Evolutionary conservation across 352 stramenopile genomes (phyloP), one percentile per base, ranked within the genome.

Genomic region (Phytophthora cajani): DNA sequence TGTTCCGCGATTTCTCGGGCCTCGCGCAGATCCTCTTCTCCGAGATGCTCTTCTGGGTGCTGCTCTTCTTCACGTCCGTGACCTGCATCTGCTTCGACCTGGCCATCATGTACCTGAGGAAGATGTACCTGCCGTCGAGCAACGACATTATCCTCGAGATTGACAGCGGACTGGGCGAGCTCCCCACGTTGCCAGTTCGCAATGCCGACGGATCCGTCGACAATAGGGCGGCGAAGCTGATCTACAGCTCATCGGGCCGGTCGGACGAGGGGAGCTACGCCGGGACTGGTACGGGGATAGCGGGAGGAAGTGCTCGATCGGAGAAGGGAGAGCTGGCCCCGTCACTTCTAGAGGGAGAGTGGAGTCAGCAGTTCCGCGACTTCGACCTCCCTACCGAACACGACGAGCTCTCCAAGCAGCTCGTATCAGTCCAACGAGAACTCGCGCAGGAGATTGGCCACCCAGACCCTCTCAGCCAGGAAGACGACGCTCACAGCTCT

Each of bases 121-220:
- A 92, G 62, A 96, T 94, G 87, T 94, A 95, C 32, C 65, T 96
- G 51, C 87, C 89, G 4, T 89, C 87, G 1, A 93, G 88, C 59
- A 88, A 89, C 60, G 86, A 92, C 32, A 96, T 96, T 44, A 94
- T 96, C 33, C 71, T 90, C 33, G 88, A 96, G 42, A 96, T 96
- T 58, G 88, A 96, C 46, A 90, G 81, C 17, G 83, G 87, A 0
- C 42, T 96, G 0, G 82, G 80, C 0, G 79, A 90, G 30, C 30
- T 75, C 16, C 69, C 69, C 10, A 32, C 44, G 2, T 19, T 58
- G 56, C 64, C 64, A 10, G 52, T 71, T 51, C 64, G 60, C 17
- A 72, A 74, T 46, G 46, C 17, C 1, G 61, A 72, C 19, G 51
- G 59, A 1, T 74, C 64, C 5, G 52, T 62, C 4, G 64, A 67